phyloP scores from a whole-genome alignment of 225 moss, liverwort and hornwort species.

The Marchantia paleacea region DNA sequence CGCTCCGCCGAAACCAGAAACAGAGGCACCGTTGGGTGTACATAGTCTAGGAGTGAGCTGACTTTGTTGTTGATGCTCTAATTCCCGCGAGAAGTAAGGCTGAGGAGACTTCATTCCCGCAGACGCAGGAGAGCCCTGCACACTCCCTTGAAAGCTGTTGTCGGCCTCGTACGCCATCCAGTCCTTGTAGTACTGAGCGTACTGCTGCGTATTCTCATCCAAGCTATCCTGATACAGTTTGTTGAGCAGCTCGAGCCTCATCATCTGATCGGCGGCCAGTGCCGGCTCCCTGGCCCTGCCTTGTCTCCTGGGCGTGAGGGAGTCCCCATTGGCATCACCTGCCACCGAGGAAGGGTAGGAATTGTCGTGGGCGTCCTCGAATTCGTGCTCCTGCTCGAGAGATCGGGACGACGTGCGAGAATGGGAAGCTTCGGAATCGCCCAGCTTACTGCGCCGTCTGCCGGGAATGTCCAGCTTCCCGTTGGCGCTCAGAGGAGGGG shows the following conservation, averaged over 20 bases:
- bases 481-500: slow-evolving; percentile 17
- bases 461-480: slow-evolving; percentile 3
- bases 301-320: slow-evolving; percentile 9
- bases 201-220: slow-evolving; percentile 58
- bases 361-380: slow-evolving; percentile 14
- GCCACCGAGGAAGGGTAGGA: background rate
- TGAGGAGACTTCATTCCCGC: slow-evolving; percentile 23
- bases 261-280: slow-evolving; percentile 43
- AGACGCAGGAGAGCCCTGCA: slow-evolving; percentile 28
- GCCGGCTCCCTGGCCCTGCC: slow-evolving; percentile 1
- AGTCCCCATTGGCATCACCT: background rate
- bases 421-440: slow-evolving; percentile 12
- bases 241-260: slow-evolving; percentile 52
- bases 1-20: slow-evolving; percentile 4
- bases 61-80: background rate
- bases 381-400: slow-evolving; percentile 14
- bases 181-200: slow-evolving; percentile 56
- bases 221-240: slow-evolving; percentile 54
- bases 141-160: slow-evolving; percentile 16
- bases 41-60: background rate
- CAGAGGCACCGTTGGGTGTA: slow-evolving; percentile 14
- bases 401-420: slow-evolving; percentile 27
- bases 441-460: slow-evolving; percentile 6
- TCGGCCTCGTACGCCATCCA: slow-evolving; percentile 47
- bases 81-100: slow-evolving; percentile 16